A percentile compares a stretch with the other conserved stretches of the same genome.
Evolutionary conservation across 2,329 filamentous ascomycete species (phyloP).

Genomic region (Spiromastix sp.): DNA sequence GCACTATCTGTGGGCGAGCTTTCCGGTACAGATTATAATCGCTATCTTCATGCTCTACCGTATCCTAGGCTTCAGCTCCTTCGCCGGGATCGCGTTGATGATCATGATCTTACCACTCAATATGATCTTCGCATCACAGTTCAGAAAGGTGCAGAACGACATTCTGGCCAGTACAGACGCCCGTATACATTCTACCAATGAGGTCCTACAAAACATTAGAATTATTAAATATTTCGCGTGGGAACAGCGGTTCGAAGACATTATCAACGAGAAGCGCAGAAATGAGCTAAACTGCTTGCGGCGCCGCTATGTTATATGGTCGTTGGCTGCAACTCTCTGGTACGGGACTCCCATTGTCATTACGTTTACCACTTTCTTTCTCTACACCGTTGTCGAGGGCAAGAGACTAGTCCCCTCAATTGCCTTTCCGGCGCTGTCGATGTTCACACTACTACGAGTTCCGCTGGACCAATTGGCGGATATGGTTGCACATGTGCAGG

Average conservation of each 20-base stretch:
- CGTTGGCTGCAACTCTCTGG: slow-evolving; percentile 85
- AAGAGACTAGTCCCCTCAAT: slow-evolving; percentile 85
- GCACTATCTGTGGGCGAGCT: slow-evolving; percentile 88
- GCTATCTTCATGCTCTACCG: slow-evolving; percentile 74
- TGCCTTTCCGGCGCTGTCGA: slow-evolving; percentile 89
- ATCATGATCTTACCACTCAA: slow-evolving; percentile 79
- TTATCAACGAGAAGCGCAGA: slow-evolving; percentile 80
- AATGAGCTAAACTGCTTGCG: slow-evolving; percentile 70
- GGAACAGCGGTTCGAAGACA: slow-evolving; percentile 80
- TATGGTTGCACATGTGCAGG: slow-evolving; percentile 97
- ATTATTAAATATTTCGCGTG: slow-evolving; percentile 99
- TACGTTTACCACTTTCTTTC: slow-evolving; percentile 89
- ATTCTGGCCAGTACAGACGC: slow-evolving; percentile 93
- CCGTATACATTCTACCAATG: slow-evolving; percentile 91
- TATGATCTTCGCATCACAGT: slow-evolving; percentile 75
- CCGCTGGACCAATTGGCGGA: slow-evolving; percentile 93
- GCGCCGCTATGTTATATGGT: slow-evolving; percentile 82
- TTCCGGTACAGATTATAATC: slow-evolving; percentile 77
- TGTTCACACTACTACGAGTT: slow-evolving; percentile 88
- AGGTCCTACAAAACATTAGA: slow-evolving; percentile 91
- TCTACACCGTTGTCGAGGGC: slow-evolving; percentile 82
- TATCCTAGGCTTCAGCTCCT: slow-evolving; percentile 84
- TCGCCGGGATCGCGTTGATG: slow-evolving; percentile 90
- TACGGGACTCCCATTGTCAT: slow-evolving; percentile 92
- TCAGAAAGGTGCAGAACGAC: slow-evolving; percentile 75